Base-by-base conservation (phyloP, 257 asterid genomes). In the Orobanche coerulescens region DNA sequence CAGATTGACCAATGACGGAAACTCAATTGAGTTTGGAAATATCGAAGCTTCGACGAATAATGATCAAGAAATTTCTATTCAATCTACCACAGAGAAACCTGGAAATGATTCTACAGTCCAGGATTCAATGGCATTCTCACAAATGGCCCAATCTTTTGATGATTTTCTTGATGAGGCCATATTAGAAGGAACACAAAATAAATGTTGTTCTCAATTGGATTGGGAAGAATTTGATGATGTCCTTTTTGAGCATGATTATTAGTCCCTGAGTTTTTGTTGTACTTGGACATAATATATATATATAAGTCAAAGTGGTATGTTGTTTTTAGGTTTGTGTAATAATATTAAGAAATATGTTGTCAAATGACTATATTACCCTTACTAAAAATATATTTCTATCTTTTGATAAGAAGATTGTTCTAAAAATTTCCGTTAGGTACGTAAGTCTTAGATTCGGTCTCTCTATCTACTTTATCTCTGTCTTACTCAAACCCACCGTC, bases 1-100 rank as follows among this genome's bases (percentile, higher is more conserved):
- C 40, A 79, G 83, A 63, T 40, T 84, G 25, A 49, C 82, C 14
- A 69, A 62, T 23, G 78, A 76, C 62, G 83, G 86, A 22, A 84
- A 67, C 56, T 72, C 76, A 0, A 66, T 87, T 4, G 67, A 67
- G 28, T 77, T 66, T 61, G 84, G 88, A 5, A 67, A 62, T 13
- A n/a, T 22, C 0, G 65, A 67, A 68, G 20, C 33, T 51, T 61
- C 75, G 10, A 33, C 2, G 6, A 44, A 43, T 30, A 49, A 50
- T 42, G 47, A 7, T 19, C 77, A 64, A 25, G 49, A 50, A 18
- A 36, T 2, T 33, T 49, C 46, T 16, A 14, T 15, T 34, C 56
- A 51, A 5, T 55, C 59, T 11, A 49, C 10, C n/a, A 28, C 10
- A 64, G 68, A 51, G 31, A 43, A 48, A 7, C 16, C 39, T 49